Evolutionary conservation across 164 flowering plant species (phyloP).

Genomic region (Vitis rupestris): DNA sequence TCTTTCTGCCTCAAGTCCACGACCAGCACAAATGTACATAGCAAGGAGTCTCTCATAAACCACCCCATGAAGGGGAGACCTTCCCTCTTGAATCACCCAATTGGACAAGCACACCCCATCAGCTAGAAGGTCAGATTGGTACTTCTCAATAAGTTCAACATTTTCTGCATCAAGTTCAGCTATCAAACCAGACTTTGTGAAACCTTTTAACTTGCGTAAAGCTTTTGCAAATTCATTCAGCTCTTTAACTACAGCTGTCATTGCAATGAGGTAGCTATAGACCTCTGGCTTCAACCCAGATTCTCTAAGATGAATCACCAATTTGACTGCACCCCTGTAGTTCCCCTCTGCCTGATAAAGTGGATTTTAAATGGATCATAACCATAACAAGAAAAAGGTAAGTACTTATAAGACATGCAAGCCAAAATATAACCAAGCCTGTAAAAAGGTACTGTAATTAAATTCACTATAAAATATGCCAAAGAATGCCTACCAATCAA

Average conservation of each 20-base stretch:
- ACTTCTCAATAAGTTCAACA: constrained; percentile 51
- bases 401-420: not conserved
- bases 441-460: not conserved
- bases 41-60: constrained; percentile 88
- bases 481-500: not conserved
- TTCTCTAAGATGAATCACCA: constrained; percentile 68
- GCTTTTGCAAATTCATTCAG: constrained; percentile 79
- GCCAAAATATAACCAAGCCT: not conserved
- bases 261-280: constrained; percentile 84
- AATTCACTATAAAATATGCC: not conserved
- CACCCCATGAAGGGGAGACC: constrained; percentile 43
- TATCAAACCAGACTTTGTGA: constrained; percentile 48
- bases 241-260: constrained; percentile 97
- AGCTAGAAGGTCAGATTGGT: constrained; percentile 70
- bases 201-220: constrained; percentile 68
- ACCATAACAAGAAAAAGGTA: not conserved
- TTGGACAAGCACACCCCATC: constrained; percentile 58
- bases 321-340: constrained; percentile 55
- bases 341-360: constrained; percentile 66
- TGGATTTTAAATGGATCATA: not conserved
- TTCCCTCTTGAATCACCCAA: constrained; percentile 71
- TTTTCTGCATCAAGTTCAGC: constrained; percentile 62
- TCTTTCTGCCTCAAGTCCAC: constrained; percentile 76
- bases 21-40: constrained; percentile 92
- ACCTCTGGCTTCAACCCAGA: constrained; percentile 80